phyloP scores from a whole-genome alignment of 1,284 basidiomycete genomes.

The Leccinum subatratum region DNA sequence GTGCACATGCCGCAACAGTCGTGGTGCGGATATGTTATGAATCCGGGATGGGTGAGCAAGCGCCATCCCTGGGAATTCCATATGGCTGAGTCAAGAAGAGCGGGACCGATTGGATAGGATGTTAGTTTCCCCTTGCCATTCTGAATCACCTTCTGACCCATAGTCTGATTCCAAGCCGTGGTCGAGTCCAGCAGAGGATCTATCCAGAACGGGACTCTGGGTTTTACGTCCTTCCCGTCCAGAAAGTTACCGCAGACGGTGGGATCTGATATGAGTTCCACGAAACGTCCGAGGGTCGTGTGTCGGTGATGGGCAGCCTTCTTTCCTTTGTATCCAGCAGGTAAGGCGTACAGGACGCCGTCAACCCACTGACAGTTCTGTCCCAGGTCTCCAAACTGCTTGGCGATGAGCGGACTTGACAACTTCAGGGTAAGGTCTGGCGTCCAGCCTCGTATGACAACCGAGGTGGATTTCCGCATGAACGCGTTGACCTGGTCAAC shows the following conservation, averaged over 20 bases:
- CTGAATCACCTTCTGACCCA: neutral
- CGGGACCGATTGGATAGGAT: neutral
- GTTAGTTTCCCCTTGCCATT: neutral
- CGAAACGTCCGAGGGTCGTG: neutral
- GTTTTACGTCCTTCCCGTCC: neutral
- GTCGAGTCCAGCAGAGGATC: neutral
- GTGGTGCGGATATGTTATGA: neutral
- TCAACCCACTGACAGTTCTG: neutral
- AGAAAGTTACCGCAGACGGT: neutral
- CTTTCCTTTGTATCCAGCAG: neutral
- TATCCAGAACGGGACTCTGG: neutral
- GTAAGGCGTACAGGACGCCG: neutral
- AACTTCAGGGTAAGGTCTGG: neutral
- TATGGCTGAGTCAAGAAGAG: neutral
- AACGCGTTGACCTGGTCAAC: neutral
- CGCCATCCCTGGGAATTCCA: conserved; percentile 14
- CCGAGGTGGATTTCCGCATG: neutral
- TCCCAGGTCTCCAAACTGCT: neutral
- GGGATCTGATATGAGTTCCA: neutral
- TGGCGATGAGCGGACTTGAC: neutral
- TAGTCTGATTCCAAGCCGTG: neutral
- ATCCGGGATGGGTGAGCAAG: conserved; percentile 6
- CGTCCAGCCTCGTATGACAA: neutral
- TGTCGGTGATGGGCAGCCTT: neutral
- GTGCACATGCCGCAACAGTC: conserved; percentile 12